Conservation (phyloP, 495 filamentous ascomycete species). For the Patellaria atrata region DNA sequence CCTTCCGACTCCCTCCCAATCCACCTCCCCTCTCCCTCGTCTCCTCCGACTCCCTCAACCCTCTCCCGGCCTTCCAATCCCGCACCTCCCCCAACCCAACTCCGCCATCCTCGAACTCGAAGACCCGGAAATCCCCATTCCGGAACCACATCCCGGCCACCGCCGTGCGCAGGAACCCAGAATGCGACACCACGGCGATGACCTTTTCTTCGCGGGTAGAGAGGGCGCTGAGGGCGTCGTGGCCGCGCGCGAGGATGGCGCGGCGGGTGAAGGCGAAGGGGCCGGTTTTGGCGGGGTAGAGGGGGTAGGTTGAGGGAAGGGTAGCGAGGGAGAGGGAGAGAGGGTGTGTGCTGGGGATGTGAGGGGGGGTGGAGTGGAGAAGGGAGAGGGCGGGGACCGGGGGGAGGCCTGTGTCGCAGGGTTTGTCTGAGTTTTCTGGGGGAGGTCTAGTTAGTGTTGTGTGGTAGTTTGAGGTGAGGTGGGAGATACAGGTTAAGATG, state of each 20-base stretch:
- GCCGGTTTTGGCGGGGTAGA: conserved; percentile 40
- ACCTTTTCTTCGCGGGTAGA: conserved; percentile 41
- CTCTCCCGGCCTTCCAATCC: conserved; percentile 8
- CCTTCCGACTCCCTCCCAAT: conserved; percentile 21
- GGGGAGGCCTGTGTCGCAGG: conserved; percentile 41
- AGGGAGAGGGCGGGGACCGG: conserved; percentile 41
- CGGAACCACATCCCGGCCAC: conserved; percentile 35
- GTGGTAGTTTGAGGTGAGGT: conserved; percentile 1
- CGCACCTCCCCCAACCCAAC: conserved; percentile 8
- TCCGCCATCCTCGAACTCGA: conserved; percentile 36
- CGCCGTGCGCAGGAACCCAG: conserved; percentile 37
- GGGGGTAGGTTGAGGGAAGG: conserved; percentile 36
- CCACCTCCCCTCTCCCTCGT: conserved; percentile 24
- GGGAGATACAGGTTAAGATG: neutral
- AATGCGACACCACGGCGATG: conserved; percentile 46
- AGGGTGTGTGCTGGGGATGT: too few species aligned
- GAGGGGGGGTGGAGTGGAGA: too few species aligned
- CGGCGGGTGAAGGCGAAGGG: conserved; percentile 34
- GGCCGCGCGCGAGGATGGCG: conserved; percentile 36
- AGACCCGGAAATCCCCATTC: conserved; percentile 49
- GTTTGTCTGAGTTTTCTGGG: conserved; percentile 43
- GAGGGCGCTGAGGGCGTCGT: conserved; percentile 33
- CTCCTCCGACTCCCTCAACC: conserved; percentile 20
- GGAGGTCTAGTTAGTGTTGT: conserved; percentile 4
- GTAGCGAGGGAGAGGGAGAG: conserved; percentile 38